Evolutionary conservation across 345 rosid species (phyloP), one percentile per base, ranked within the genome.

Genomic region (Cardamine resedifolia): DNA sequence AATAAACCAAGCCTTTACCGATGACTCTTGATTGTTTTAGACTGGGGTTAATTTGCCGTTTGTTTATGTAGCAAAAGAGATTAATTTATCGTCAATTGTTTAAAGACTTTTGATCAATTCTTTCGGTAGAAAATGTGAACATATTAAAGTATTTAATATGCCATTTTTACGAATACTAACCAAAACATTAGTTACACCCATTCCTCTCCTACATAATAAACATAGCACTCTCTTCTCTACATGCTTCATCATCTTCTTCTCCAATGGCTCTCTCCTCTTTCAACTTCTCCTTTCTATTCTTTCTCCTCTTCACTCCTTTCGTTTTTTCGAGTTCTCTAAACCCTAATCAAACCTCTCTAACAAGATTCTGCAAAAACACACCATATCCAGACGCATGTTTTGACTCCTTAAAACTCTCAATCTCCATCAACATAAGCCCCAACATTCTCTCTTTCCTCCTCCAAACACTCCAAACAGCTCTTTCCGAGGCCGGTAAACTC

Each of bases 371-470:
- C 83, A 60, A 70, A 21, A 66, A 59, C 74, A 83, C 78, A 28
- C 98, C 98, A 19, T 81, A 84, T 72, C 96, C 97, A 23, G 87
- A 89, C 15, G 74, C 85, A 1, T 91, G 97, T 81, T 68, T 87
- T 7, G 47, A 80, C 48, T 84, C 95, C 1, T 64, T 86, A 34
- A 87, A 90, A 71, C 84, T 93, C 68, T 90, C 98, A 30, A 63
- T 93, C 72, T 83, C 92, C 14, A 85, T 93, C 55, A 79, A 77
- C 78, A 88, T 90, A 68, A 64, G 63, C 41, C 88, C 96, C 10
- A 83, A 77, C 80, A 81, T 89, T 83, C 71, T 88, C 66, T 65
- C 70, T 74, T 79, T 44, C 66, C 78, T 90, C 20, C 88, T 93
- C 47, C 88, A 85, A 61, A 79, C 92, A 60, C 93, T 93, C 59